A percentile compares a stretch with the other conserved stretches of the same genome.
Evolutionary conservation across 805 yeast genomes (phyloP).

Genomic region (Kodamaea hsintzibuensis): DNA sequence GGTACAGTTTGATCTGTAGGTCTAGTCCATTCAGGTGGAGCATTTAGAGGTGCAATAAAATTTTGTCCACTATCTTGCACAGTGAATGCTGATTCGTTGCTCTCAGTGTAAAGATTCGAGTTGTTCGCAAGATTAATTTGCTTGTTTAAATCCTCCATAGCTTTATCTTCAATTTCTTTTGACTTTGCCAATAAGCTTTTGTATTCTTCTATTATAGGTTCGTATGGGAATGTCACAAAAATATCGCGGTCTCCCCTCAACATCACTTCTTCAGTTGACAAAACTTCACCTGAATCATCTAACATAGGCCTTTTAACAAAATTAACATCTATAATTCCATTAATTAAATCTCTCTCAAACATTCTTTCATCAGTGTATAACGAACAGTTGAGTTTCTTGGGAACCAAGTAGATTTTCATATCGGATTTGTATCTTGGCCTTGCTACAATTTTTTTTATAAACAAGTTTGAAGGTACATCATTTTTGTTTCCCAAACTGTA

Average conservation of each 20-base stretch:
- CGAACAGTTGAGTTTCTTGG: conserved; percentile 35
- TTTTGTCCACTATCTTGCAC: too few species aligned
- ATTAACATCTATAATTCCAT: conserved; percentile 47
- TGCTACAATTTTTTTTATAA: conserved; percentile 57
- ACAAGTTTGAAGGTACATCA: conserved; percentile 48
- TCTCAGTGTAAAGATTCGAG: too few species aligned
- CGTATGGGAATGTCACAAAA: conserved; percentile 15
- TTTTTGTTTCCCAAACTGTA: conserved; percentile 41
- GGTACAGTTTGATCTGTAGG: too few species aligned
- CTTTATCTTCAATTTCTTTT: not conserved
- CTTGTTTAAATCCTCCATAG: not conserved
- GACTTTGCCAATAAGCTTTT: not conserved
- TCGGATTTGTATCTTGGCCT: conserved; percentile 63
- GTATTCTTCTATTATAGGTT: conserved; percentile 5
- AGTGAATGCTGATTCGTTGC: too few species aligned
- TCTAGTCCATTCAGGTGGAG: too few species aligned
- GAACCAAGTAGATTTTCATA: conserved; percentile 61
- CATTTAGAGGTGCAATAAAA: too few species aligned
- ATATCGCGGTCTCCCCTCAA: conserved; percentile 15
- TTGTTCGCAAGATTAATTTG: not conserved
- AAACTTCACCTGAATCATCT: not conserved
- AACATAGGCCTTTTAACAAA: not conserved
- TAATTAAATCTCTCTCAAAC: conserved; percentile 51
- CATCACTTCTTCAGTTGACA: not conserved
- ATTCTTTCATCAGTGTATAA: conserved; percentile 51